Evolutionary conservation across 1,284 basidiomycete species (phyloP), one percentile per base, ranked within the genome.

Genomic region (Ustilago tritici): DNA sequence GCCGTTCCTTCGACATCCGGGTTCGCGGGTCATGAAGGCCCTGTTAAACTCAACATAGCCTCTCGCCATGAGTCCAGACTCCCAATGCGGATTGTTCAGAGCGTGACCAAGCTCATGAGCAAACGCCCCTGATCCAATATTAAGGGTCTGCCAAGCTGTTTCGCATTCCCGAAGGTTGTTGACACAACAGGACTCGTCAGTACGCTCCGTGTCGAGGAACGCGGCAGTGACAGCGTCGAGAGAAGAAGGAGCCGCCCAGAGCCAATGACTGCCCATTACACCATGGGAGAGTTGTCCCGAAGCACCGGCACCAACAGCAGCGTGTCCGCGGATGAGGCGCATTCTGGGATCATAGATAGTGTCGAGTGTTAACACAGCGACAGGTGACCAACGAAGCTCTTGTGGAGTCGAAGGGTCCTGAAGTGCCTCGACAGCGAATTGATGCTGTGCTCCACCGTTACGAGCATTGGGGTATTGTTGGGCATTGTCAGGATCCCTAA

Each of bases 241-340:
- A 3, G 63, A 50, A 6, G 49, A 58, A 1, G 77, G 78, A 14
- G 80, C 80, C 2, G 78, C 67, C 77, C 78, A 79, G 11, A 79
- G 58, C 79, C 79, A 81, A 36, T 81, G 79, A 38, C 63, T 68
- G 0, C 79, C 79, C 77, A 79, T 79, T 14, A 81, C 79, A 23
- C 78, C 77, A 19, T 70, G 56, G 17, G 67, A 69, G 15, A 62
- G 57, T 8, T 47, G 17, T 6, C 68, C 76, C 1, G 72, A 62
- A 28, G 68, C 78, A 7, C 66, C 68, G 19, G 62, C 61, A 8
- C 80, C 80, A 0, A 81, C 32, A 5, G 80, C 80, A 17, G 66
- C 80, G 35, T 81, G 80, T 5, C 41, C 80, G 12, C 78, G 64
- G n/a, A 81, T 54, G 11, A 81, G 78, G 15, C 57, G 60, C 54